Evolutionary conservation across 768 basidiomycete genomes (phyloP), one percentile per base, ranked within the genome.

Genomic region (Tephrocybe sp.): DNA sequence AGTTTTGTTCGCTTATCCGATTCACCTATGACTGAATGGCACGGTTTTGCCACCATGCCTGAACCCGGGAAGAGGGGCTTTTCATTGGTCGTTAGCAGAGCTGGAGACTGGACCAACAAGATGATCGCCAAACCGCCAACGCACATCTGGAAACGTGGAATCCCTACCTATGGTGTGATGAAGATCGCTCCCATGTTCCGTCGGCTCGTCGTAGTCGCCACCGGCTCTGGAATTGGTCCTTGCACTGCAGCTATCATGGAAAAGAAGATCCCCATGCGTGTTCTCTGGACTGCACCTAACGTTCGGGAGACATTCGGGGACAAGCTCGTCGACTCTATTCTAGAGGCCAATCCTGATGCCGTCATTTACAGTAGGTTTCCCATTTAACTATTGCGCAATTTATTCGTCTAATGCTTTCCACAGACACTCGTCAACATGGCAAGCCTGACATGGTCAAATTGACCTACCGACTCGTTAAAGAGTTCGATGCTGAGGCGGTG

Each of bases 181-280:
- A 70, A 76, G 18, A 78, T 82, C 50, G 76, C 76, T 6, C 72
- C 77, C 9, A 65, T 82, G 45, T 82, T 84, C 70, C 74, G 75
- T 24, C 74, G 80, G 24, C 58, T 82, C 4, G 73, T 83, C 7
- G 68, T 83, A 39, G 81, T 84, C 22, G 81, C 82, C 8, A 84
- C 82, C n/a, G 82, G 72, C 25, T 75, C 71, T n/a, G 80, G 80
- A 36, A 83, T 84, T 51, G 83, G 80, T 1, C 82, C 82, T n/a
- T 82, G 79, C 58, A 75, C 78, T 2, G 78, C 80, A 0, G 73
- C 72, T 44, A 76, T 84, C 48, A 60, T 83, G 46, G 80, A 75
- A 46, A 66, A 72, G 55, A 66, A 71, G 21, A 66, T 79, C 7
- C 80, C 81, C 4, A 78, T 79, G 40, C 71, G 75, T 15, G 70